Evolutionary conservation across 441 rosid species (phyloP).

Genomic region (Mallotus repandus): DNA sequence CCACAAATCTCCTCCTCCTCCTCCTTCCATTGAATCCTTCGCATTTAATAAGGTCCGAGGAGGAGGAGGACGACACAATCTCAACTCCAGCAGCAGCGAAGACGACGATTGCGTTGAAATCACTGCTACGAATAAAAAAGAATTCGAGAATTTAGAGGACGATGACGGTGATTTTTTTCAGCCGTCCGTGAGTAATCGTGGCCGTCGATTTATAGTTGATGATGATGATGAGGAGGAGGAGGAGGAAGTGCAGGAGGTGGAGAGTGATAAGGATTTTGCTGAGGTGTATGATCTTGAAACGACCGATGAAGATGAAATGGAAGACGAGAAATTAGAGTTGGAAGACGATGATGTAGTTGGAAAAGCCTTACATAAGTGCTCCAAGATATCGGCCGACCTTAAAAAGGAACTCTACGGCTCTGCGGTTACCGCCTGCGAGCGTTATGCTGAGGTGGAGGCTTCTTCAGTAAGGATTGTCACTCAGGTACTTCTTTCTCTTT

Average conservation of each 20-base stretch:
- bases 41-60: slow-evolving; percentile 33
- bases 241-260: slow-evolving; percentile 37
- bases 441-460: slow-evolving; percentile 82
- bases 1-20: slow-evolving; percentile 38
- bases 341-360: slow-evolving; percentile 72
- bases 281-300: slow-evolving; percentile 55
- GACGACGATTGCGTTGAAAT: slow-evolving; percentile 51
- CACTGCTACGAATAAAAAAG: slow-evolving; percentile 18
- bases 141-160: slow-evolving; percentile 50
- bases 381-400: slow-evolving; percentile 73
- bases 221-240: slow-evolving; percentile 41
- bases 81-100: slow-evolving; percentile 21
- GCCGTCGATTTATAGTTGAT: slow-evolving; percentile 71
- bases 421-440: slow-evolving; percentile 57
- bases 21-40: slow-evolving; percentile 72
- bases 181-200: slow-evolving; percentile 35
- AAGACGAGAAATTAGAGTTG: slow-evolving; percentile 20
- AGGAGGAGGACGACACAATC: not conserved
- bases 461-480: slow-evolving; percentile 82
- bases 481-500: slow-evolving; percentile 39
- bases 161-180: slow-evolving; percentile 35
- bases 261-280: slow-evolving; percentile 38
- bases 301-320: slow-evolving; percentile 38
- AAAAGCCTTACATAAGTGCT: slow-evolving; percentile 81
- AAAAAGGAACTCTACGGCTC: slow-evolving; percentile 78